These are phyloP conservation scores for Fusarium sp. DNA, from an alignment of 2,329 filamentous ascomycete species.

Conservation along the genomic window DNA sequence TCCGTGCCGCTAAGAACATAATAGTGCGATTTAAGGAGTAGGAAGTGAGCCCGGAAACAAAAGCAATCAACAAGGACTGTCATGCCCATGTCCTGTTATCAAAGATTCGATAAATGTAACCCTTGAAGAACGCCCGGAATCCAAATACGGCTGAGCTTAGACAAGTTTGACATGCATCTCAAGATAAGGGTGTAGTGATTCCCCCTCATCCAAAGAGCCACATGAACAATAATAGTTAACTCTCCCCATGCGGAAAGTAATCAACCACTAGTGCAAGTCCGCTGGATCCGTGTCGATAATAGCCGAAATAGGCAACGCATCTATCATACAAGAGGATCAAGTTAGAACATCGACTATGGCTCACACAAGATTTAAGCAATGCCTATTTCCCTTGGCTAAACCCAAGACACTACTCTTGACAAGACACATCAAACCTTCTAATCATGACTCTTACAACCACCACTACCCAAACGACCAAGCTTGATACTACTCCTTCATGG, in stretches of 20 bases:
- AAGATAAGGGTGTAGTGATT: slow-evolving; percentile 10
- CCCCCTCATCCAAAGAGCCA: slow-evolving; percentile 1
- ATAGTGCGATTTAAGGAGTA: too few relatives aligned
- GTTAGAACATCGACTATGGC: slow-evolving; percentile 5
- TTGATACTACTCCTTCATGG: slow-evolving; percentile 32
- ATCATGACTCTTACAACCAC: slow-evolving; percentile 29
- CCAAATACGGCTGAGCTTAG: too few relatives aligned
- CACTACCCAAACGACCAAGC: slow-evolving; percentile 15
- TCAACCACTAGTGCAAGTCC: slow-evolving; percentile 14
- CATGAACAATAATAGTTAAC: slow-evolving; percentile 2
- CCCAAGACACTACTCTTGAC: background rate
- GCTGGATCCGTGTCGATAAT: slow-evolving; percentile 1
- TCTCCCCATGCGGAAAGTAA: slow-evolving; percentile 24
- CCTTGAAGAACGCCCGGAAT: too few relatives aligned
- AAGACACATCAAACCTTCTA: background rate
- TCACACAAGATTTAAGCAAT: slow-evolving; percentile 22
- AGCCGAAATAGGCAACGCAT: slow-evolving; percentile 26
- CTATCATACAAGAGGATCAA: slow-evolving; percentile 7
- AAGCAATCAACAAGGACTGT: too few relatives aligned
- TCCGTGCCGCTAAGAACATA: too few relatives aligned
- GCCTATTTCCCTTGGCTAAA: slow-evolving; percentile 17
- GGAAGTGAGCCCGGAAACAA: too few relatives aligned
- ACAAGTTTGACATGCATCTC: slow-evolving; percentile 1
- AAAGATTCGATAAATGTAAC: too few relatives aligned
- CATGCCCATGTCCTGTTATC: too few relatives aligned